Evolutionary conservation across 257 asterid species (phyloP).

Genomic region (Solanum peruvianum): DNA sequence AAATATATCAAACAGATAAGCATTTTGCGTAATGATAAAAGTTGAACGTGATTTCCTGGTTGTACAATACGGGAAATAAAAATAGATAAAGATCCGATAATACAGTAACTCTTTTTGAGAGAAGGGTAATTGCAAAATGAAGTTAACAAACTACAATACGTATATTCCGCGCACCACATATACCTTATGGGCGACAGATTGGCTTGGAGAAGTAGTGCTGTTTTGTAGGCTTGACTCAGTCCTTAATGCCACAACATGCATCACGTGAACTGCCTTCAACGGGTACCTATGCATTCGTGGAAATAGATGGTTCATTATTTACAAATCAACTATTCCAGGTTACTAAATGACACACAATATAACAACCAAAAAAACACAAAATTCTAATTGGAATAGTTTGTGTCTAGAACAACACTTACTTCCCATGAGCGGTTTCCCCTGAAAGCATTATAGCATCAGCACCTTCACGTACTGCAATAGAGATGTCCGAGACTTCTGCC

Average conservation of each 20-base stretch:
- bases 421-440: slow-evolving; percentile 98
- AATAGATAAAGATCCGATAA: neutral
- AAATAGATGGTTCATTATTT: neutral
- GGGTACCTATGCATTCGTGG: slow-evolving; percentile 42
- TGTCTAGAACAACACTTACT: slow-evolving; percentile 39
- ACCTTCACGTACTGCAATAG: slow-evolving; percentile 94
- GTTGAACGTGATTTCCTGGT: neutral
- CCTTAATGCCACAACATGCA: slow-evolving; percentile 92
- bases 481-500: slow-evolving; percentile 97
- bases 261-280: slow-evolving; percentile 87
- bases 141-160: neutral
- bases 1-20: neutral
- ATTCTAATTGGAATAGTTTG: neutral
- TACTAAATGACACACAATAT: neutral
- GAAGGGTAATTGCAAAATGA: neutral
- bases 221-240: slow-evolving; percentile 54
- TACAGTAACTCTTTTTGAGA: neutral
- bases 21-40: neutral
- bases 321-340: neutral
- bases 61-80: neutral
- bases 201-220: slow-evolving; percentile 25
- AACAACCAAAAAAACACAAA: neutral
- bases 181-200: slow-evolving; percentile 49
- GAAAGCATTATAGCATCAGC: slow-evolving; percentile 98
- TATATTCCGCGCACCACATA: neutral